Base-by-base conservation (phyloP, 495 filamentous ascomycete genomes). In the Penicillium simplicissimum region DNA sequence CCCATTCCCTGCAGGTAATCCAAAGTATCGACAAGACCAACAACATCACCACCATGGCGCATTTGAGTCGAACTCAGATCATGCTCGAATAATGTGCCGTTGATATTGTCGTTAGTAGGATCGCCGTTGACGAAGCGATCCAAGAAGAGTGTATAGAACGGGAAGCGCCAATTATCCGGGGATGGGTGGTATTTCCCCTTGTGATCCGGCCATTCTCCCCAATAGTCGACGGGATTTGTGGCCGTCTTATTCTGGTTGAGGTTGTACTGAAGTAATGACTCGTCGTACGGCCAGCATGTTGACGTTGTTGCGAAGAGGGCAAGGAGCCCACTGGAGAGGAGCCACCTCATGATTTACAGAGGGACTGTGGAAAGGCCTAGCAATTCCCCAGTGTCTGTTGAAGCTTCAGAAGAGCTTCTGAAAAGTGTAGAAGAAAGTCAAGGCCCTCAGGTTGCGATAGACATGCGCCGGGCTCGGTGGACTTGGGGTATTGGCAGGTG, bases 1-100 rank as follows among this genome's bases (percentile, higher is more conserved):
- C 89, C 89, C 85, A 89, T 85, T 57, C 89, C 88, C 60, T 88
- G 85, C 31, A 91, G 71, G 67, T 91, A 91, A 69, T 91, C 88
- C 49, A 91, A 72, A 15, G 84, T 87, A 62, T 88, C 84, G 31
- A 84, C 63, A 34, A 91, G 62, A 11, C 88, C 88, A 55, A 75
- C 76, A 19, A 89, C 77, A 71, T 91, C 88, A 53, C 88, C 88
- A 60, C 88, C 88, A 74, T 88, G 85, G 25, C 88, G 85, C 70
- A 91, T 82, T 69, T 90, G 88, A 47, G 84, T 91, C 55, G 82
- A 84, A 59, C 79, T 79, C 23, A 85, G 66, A 67, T 91, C 88
- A 65, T 89, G 87, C 69, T 91, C 88, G 63, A 84, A 91, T 10
- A 80, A 43, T 4, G 87, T 90, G 4, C 80, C 86, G 66, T 91